A percentile compares a stretch with the other conserved stretches of the same genome.
These are phyloP conservation scores for Blastobotrys persicus DNA, from an alignment of 1,139 yeast genomes.

Conservation along the genomic window DNA sequence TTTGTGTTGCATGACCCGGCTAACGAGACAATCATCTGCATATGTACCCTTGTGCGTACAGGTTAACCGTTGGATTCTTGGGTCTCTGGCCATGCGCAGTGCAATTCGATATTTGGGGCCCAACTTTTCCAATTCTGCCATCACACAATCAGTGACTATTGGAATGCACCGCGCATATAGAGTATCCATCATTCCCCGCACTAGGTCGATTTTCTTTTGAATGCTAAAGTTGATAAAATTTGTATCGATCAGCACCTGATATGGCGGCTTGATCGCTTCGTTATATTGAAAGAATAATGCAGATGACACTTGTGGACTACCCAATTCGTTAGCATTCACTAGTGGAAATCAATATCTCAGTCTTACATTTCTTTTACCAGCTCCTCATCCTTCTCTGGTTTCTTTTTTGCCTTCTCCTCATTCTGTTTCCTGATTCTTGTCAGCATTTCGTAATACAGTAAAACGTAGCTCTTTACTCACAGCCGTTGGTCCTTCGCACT, in stretches of 20 bases:
- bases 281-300: conserved; percentile 94
- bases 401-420: conserved; percentile 36
- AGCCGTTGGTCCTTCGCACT: conserved; percentile 70
- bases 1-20: conserved; percentile 90
- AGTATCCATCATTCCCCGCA: conserved; percentile 94
- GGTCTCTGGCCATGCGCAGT: conserved; percentile 86
- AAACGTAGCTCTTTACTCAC: conserved; percentile 31
- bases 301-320: conserved; percentile 87
- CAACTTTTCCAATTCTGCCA: conserved; percentile 94
- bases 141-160: conserved; percentile 91
- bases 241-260: conserved; percentile 92
- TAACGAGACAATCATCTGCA: conserved; percentile 96
- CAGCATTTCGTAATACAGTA: background rate
- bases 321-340: background rate
- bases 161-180: conserved; percentile 94
- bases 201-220: conserved; percentile 89
- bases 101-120: conserved; percentile 96
- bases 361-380: conserved; percentile 62
- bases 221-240: conserved; percentile 94
- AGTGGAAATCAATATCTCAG: background rate
- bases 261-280: conserved; percentile 92
- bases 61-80: conserved; percentile 78
- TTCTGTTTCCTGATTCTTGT: conserved; percentile 38
- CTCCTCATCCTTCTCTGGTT: conserved; percentile 63
- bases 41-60: conserved; percentile 95